These are phyloP conservation scores for Yamadazyma akitaensis DNA, from an alignment of 805 yeast species.

Conservation along the genomic window DNA sequence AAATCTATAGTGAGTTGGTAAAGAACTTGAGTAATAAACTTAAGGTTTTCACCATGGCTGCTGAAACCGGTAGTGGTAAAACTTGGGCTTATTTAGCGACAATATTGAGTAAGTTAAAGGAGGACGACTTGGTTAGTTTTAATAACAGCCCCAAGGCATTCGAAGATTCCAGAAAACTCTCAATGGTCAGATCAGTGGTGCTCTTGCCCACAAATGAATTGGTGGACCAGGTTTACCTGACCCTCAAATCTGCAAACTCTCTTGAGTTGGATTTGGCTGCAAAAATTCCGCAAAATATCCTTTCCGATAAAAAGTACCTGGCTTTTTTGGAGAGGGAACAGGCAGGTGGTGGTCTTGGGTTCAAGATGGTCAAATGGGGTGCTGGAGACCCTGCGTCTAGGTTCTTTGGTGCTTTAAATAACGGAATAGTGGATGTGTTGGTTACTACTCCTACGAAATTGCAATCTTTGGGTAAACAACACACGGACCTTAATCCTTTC, in stretches of 20 bases:
- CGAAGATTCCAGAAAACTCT: slow-evolving; percentile 22
- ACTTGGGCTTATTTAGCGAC: slow-evolving; percentile 90
- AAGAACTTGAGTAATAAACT: slow-evolving; percentile 31
- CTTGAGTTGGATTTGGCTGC: slow-evolving; percentile 20
- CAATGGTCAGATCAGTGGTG: slow-evolving; percentile 62
- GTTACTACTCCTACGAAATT: slow-evolving; percentile 85
- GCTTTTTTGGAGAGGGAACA: slow-evolving; percentile 24
- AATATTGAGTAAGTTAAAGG: slow-evolving; percentile 61
- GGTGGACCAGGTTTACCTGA: slow-evolving; percentile 69
- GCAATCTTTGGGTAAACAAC: slow-evolving; percentile 30
- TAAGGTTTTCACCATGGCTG: slow-evolving; percentile 77
- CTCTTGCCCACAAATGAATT: slow-evolving; percentile 88
- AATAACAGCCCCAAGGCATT: slow-evolving; percentile 17
- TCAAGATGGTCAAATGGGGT: slow-evolving; percentile 60
- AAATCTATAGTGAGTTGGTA: slow-evolving; percentile 25
- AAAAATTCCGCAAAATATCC: slow-evolving; percentile 17
- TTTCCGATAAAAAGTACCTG: slow-evolving; percentile 14
- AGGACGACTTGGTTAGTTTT: slow-evolving; percentile 42
- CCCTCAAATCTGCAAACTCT: slow-evolving; percentile 32
- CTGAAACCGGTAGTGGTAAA: slow-evolving; percentile 97
- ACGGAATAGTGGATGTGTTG: slow-evolving; percentile 64
- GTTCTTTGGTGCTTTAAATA: slow-evolving; percentile 45
- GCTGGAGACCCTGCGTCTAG: slow-evolving; percentile 52
- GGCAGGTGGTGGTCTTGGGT: slow-evolving; percentile 28
- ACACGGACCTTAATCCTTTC: slow-evolving; percentile 33